phyloP scores from a whole-genome alignment of 345 rosid species.

The Gossypium sturtianum region DNA sequence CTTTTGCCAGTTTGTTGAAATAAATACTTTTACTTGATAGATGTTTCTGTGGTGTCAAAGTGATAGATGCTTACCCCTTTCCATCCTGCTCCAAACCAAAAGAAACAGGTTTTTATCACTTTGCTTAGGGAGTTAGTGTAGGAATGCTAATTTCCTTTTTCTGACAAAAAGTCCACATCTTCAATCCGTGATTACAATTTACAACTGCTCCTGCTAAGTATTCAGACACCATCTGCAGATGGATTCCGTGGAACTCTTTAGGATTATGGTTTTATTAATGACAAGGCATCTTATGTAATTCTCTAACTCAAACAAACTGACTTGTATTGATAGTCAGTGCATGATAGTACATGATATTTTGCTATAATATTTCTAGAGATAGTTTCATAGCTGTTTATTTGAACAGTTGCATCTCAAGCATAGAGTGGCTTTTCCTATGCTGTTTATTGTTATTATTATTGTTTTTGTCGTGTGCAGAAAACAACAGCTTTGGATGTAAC shows the following conservation, averaged over 20 bases:
- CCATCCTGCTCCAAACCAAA: too few relatives aligned
- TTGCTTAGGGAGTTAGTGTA: not conserved
- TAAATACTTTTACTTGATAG: too few relatives aligned
- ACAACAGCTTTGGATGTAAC: constrained; percentile 61
- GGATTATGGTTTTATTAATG: not conserved
- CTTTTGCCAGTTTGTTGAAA: too few relatives aligned
- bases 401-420: not conserved
- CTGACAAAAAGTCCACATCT: not conserved
- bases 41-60: too few relatives aligned
- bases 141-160: not conserved
- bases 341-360: not conserved
- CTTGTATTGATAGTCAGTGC: not conserved
- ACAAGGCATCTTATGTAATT: not conserved
- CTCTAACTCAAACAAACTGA: not conserved
- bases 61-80: too few relatives aligned
- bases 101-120: not conserved
- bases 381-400: not conserved
- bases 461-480: constrained; percentile 48
- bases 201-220: not conserved
- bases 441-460: not conserved
- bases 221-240: not conserved
- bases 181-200: not conserved
- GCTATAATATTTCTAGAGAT: not conserved
- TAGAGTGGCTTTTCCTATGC: not conserved
- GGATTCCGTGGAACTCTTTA: not conserved